Conservation (phyloP, 75 land plant species). For the Sequoia sempervirens region DNA sequence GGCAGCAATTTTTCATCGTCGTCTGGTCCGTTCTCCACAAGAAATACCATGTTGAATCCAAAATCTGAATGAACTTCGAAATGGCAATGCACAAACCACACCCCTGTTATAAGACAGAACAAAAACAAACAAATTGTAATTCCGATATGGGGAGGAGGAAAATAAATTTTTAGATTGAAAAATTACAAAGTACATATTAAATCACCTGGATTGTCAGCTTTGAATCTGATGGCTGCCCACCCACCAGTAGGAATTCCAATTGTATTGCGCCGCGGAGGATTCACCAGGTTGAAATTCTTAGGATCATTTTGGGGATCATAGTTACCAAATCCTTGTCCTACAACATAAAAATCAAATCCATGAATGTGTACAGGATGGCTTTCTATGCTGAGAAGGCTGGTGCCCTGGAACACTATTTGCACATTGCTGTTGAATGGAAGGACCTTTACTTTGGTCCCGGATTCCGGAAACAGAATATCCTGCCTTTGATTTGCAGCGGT, state of each 20-base stretch:
- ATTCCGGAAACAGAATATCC: not conserved
- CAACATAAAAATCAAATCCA: not conserved
- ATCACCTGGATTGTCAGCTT: not conserved
- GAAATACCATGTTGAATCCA: not conserved
- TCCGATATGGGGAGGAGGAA: no score
- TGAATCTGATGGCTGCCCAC: conserved; percentile 6
- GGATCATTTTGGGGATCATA: not conserved
- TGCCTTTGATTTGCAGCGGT: not conserved
- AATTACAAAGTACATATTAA: not conserved
- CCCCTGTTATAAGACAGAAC: not conserved
- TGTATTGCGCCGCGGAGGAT: not conserved
- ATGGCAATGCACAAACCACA: conserved; percentile 6
- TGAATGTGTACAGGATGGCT: not conserved
- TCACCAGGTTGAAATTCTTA: not conserved
- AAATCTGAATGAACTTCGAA: not conserved
- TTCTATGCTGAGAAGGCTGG: not conserved
- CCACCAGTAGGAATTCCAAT: conserved; percentile 2
- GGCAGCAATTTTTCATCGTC: not conserved
- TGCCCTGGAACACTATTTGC: not conserved
- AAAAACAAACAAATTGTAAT: not conserved
- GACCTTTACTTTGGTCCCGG: not conserved
- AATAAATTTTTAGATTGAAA: no score
- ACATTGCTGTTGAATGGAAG: not conserved
- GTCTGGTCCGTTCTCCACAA: not conserved
- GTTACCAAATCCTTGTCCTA: conserved; percentile 4